Evolutionary conservation across 345 rosid genomes (phyloP).

Genomic region (Melaleuca alternifolia): DNA sequence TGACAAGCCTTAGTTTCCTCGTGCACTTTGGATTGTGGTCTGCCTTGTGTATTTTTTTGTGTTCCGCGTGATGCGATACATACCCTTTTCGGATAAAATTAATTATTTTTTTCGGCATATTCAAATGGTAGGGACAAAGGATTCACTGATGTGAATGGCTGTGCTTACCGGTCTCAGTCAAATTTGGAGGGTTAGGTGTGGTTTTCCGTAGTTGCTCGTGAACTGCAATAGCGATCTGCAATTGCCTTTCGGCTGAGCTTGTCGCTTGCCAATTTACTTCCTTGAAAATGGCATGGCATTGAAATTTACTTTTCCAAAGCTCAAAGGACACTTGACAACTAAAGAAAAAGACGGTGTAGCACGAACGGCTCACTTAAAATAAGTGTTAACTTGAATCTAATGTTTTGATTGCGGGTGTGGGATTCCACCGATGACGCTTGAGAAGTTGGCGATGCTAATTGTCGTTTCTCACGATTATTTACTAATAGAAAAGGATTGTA

Average conservation of each 20-base stretch:
- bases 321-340: neutral
- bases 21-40: neutral
- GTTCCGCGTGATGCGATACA: neutral
- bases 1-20: neutral
- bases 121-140: neutral
- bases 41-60: neutral
- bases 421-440: neutral
- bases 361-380: neutral
- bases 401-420: neutral
- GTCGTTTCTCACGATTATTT: neutral
- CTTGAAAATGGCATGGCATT: neutral
- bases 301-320: neutral
- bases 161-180: neutral
- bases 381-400: fast-evolving
- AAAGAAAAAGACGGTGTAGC: neutral
- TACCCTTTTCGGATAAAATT: neutral
- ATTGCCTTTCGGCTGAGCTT: neutral
- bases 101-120: neutral
- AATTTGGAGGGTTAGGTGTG: neutral
- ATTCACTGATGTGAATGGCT: neutral
- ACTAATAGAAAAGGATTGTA: neutral
- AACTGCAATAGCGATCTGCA: neutral
- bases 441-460: neutral
- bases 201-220: neutral
- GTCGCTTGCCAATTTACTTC: neutral